Base-by-base conservation (phyloP, 2,329 filamentous ascomycete species). In the Aspergillus nomiae region DNA sequence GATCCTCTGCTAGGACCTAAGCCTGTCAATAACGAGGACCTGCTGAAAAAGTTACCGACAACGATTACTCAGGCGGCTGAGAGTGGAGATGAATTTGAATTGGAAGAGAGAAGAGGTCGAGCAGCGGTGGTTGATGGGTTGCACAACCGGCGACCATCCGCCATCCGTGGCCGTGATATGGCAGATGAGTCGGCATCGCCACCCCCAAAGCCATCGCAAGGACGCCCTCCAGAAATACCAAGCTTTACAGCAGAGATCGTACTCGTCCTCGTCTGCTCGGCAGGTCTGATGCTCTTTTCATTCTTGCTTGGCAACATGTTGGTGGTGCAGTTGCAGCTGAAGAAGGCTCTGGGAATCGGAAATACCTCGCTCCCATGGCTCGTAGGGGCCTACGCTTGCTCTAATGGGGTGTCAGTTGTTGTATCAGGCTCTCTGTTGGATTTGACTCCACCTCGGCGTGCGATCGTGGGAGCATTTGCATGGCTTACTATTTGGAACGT, bases 401-500 rank as follows among this genome's bases (percentile, higher is more conserved):
- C 80, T 2, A 76, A 79, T 11, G 80, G 80, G 2, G 63, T 82
- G 2, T 80, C 77, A 0, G 80, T 82, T 30, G 77, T 82, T 11
- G 71, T 74, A n/a, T 81, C 69, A 4, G 73, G 73, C 16, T 73
- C 73, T 4, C 64, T 75, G 26, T 75, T 78, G 2, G 80, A 82
- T 59, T 68, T 82, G 0, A 74, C 74, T 1, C 73, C 79, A 1
- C 80, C 80, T 0, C 80, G 78, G 41, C 67, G 70, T 3, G 69
- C 82, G 1, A 78, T 82, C 69, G 76, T 82, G 1, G 75, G 76
- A 7, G 80, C 80, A 0, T 81, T 82, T 64, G 65, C 71, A 19
- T 82, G 80, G 80, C 70, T 80, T 4, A 74, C 75, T 0, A 68
- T 73, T 1, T 82, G 80, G 80, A 82, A 82, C 54, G 45, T 71